A percentile compares a stretch with the other conserved stretches of the same genome.
These are phyloP conservation scores for Smittium culicis DNA, from an alignment of 371 early-diverging fungal genomes.

Conservation along the genomic window DNA sequence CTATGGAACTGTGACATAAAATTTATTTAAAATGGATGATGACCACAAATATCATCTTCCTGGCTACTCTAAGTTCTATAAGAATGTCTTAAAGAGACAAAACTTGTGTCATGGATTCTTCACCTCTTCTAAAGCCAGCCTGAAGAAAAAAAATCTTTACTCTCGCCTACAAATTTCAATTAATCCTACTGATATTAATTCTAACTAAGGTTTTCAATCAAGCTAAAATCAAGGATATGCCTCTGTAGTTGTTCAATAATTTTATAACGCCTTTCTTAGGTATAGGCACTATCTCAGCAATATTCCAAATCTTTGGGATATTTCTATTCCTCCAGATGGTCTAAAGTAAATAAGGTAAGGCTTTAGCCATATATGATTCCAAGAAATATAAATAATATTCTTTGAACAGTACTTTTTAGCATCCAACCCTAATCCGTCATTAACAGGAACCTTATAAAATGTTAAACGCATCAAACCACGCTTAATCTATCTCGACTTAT, in stretches of 20 bases:
- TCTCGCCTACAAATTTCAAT: not conserved
- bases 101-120: conserved; percentile 3
- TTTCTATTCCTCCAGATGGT: too few relatives aligned
- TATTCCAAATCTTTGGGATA: not conserved
- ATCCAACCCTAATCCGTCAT: too few relatives aligned
- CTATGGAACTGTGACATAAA: not conserved
- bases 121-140: not conserved
- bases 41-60: not conserved
- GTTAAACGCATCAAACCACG: too few relatives aligned
- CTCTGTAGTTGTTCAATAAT: not conserved
- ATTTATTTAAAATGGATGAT: not conserved
- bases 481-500: too few relatives aligned
- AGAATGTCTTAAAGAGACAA: not conserved
- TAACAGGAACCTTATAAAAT: too few relatives aligned
- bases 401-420: too few relatives aligned
- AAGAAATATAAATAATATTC: too few relatives aligned
- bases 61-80: not conserved
- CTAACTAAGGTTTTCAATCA: not conserved
- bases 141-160: not conserved
- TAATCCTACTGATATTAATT: not conserved
- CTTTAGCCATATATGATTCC: too few relatives aligned
- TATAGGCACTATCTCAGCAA: not conserved
- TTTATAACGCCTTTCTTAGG: not conserved
- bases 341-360: too few relatives aligned
- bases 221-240: not conserved